These are phyloP conservation scores for Agarophyton chilense DNA, from an alignment of 23 red algal species.

Conservation along the genomic window DNA sequence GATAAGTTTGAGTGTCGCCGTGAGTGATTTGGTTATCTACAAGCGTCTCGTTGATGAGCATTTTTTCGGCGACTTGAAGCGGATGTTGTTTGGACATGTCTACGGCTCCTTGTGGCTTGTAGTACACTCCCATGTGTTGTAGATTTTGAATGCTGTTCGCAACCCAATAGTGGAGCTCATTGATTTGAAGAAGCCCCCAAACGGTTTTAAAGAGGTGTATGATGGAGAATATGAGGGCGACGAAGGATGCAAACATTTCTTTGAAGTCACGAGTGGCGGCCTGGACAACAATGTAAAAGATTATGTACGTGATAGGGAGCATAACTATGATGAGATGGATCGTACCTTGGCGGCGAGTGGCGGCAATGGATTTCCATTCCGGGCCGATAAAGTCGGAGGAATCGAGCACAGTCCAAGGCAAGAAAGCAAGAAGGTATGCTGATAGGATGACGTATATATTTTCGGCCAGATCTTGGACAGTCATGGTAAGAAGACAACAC, in stretches of 20 bases:
- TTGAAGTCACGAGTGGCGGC: slow-evolving; percentile 22
- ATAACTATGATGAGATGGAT: slow-evolving; percentile 19
- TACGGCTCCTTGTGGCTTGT: neutral
- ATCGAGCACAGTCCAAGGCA: slow-evolving; percentile 52
- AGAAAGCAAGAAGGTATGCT: slow-evolving; percentile 46
- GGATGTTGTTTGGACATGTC: slow-evolving; percentile 5
- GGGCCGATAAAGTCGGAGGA: slow-evolving; percentile 38
- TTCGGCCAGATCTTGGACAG: slow-evolving; percentile 13
- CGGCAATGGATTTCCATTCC: slow-evolving; percentile 38
- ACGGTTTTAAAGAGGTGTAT: slow-evolving; percentile 22
- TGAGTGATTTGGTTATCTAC: slow-evolving; percentile 42
- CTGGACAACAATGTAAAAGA: slow-evolving; percentile 52
- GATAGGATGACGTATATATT: slow-evolving; percentile 38
- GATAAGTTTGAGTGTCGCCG: neutral
- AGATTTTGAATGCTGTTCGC: slow-evolving; percentile 15
- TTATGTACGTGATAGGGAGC: slow-evolving; percentile 31
- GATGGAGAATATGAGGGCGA: slow-evolving; percentile 46
- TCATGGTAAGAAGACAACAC: neutral
- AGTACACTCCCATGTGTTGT: neutral
- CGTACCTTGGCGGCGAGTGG: neutral
- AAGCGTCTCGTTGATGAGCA: slow-evolving; percentile 45
- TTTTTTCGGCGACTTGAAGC: slow-evolving; percentile 14
- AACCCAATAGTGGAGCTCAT: slow-evolving; percentile 5
- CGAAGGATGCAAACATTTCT: slow-evolving; percentile 46
- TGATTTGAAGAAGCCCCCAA: slow-evolving; percentile 49